Base-by-base conservation (phyloP, 805 yeast genomes). In the Nakazawaea wickerhamii region DNA sequence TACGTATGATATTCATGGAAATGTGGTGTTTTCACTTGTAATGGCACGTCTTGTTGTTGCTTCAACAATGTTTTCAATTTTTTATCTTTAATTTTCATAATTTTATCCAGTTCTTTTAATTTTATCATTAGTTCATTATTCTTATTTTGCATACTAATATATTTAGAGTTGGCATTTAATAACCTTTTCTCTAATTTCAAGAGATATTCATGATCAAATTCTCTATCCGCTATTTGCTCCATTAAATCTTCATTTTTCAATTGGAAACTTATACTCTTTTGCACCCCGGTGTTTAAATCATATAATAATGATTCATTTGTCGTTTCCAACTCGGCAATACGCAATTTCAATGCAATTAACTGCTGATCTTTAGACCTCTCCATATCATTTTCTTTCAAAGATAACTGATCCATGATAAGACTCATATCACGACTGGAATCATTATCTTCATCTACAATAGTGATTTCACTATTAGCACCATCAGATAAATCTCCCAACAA, bases 181-280 rank as follows among this genome's bases (percentile, higher is more conserved):
- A 36, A 14, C 17, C 19, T 36, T 15, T 27, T 36, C 11, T 36
- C 33, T 32, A 36, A 18, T 19, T 36, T 27, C 20, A 13, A 9
- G 5, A 36, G 13, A 17, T 17, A 17, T 19, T 26, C 14, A 15
- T 14, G n/a, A n/a, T 26, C 20, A 18, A 18, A 6, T n/a, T 23
- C 14, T 15, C 8, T 36, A 6, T 9, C 6, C 3, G 31, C 22
- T 17, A 15, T 31, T 48, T 60, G 60, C 15, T 60, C 66, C 13
- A 64, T 62, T 22, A 68, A 54, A 11, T 57, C 52, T 30, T 66
- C 74, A 20, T 76, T 61, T 32, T 64, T 61, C 20, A 64, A 54
- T 44, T 73, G 77, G 32, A 75, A 57, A 37, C 65, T 71, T 26
- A 63, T 62, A 22, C 55, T 49, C 43, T 57, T 50, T 30, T 46